Percentiles rank a stretch among this genome's conserved stretches.
Evolutionary conservation across 2,329 filamentous ascomycete species (phyloP).

Genomic region (Teratosphaeria nubilosa): DNA sequence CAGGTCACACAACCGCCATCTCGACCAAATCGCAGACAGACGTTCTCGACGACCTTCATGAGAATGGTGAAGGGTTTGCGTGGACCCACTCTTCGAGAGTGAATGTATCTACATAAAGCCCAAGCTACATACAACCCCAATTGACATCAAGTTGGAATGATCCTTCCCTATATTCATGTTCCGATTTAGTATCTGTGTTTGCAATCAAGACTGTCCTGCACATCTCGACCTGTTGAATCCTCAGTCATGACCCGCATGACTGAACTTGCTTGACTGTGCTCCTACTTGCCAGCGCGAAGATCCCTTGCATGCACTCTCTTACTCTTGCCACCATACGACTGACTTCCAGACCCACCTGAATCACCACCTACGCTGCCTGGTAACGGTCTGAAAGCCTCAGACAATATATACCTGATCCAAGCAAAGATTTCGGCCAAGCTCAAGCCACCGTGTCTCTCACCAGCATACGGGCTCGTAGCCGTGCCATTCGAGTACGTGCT

Average conservation of each 20-base stretch:
- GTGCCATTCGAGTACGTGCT: constrained; percentile 8
- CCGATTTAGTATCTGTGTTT: background rate
- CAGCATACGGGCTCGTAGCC: background rate
- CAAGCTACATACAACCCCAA: background rate
- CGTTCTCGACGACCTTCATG: no score
- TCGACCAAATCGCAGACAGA: no score
- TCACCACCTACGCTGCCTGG: background rate
- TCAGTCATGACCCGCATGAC: background rate
- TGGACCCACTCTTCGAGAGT: no score
- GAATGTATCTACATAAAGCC: background rate
- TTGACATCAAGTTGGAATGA: background rate
- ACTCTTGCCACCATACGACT: background rate
- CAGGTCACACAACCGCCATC: no score
- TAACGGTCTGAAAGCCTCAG: background rate
- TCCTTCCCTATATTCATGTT: background rate
- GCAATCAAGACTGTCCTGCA: background rate
- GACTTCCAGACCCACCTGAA: background rate
- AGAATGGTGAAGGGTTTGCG: no score
- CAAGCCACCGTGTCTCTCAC: constrained; percentile 3
- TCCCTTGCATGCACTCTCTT: background rate
- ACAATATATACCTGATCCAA: constrained; percentile 8
- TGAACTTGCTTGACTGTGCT: background rate
- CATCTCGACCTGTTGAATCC: background rate
- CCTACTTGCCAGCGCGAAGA: background rate
- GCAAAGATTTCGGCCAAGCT: constrained; percentile 12